Base-by-base conservation (phyloP, 2,329 filamentous ascomycete genomes). In the Xylogone sp. region DNA sequence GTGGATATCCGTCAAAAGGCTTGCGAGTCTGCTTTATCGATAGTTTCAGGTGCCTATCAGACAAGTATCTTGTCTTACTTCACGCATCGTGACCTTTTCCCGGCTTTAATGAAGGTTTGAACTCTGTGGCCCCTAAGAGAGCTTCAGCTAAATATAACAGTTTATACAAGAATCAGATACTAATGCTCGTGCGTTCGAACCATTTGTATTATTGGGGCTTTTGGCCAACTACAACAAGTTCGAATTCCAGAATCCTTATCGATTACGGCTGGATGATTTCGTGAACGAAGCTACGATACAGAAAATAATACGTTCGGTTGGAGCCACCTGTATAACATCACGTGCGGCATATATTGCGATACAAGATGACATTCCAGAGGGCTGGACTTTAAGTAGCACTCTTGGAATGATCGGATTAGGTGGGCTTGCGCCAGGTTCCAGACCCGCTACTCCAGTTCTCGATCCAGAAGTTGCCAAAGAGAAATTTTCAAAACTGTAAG, bases 141-240 rank as follows among this genome's bases (percentile, higher is more conserved):
- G 19, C 29, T 18, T 42, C 22, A 52, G 45, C 46, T 62, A 16
- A 62, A 49, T 42, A 21, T 16, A 42, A 0, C 58, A 91, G 88
- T 88, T 91, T 66, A 83, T 95, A 53, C 87, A 94, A 73, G 90
- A 96, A 59, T 81, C 85, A 43, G 84, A 90, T 54, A 77, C 79
- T 21, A 75, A 81, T 29, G 72, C 76, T 18, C 77, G 79, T 62
- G 82, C 82, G 52, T 80, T 90, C 43, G 82, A 88, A 53, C 87
- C 93, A 0, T 91, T 97, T 59, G 82, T 87, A 13, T 79, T 97
- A 9, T 77, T 97, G 19, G 93, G 93, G 12, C 77, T 97, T 3
- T 75, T 99, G 49, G 88, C 90, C 58, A 99, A 97, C 71, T 97
- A 97, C 78, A 97, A 99, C 79, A 99, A 97, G 69, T 99, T 99